Base-by-base conservation (phyloP, 768 basidiomycete species). In the Boletus rubropictus region DNA sequence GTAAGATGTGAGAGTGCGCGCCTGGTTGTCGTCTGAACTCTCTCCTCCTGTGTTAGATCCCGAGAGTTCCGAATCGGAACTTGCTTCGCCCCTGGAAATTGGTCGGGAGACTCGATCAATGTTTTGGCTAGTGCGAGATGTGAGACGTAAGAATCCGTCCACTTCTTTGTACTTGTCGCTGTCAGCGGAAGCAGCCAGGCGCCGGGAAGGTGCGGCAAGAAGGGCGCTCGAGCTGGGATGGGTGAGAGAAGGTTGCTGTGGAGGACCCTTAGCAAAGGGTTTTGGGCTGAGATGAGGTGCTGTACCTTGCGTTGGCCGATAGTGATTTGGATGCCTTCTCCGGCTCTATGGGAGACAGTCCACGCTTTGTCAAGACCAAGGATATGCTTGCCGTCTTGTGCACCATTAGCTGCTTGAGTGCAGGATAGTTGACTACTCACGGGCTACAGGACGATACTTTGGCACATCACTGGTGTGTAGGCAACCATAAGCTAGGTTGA, bases 401-500 rank as follows among this genome's bases (percentile, higher is more conserved):
- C 61, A 71, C 72, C 61, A 75, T 84, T 72, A 84, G 79, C 63
- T 51, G 67, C 69, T 64, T 64, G 55, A 36, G 50, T 24, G 29
- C 22, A 46, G 35, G 32, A 15, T 9, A 24, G 44, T 32, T 46
- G 39, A 36, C 24, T 24, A 48, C 82, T 66, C 72, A 88, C 84
- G 72, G 61, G 68, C 71, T 41, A 81, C 71, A 38, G 78, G 57
- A 50, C 70, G 72, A 59, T 87, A 85, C 61, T 76, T 86, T 14
- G 87, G 85, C 21, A 87, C 65, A 54, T 84, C 78, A 14, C 81
- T 74, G 24, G 74, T 60, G 57, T 86, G 72, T 27, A 85, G 56
- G 3, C 78, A 68, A n/a, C 84, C 86, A 55, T 85, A 89, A 35
- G 74, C 74, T 27, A 86, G 64, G 58, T 85, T 88, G 44, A 81